Percentiles rank a stretch among this genome's conserved stretches.
phyloP scores from a whole-genome alignment of 805 yeast species.

The Ogataea minuta region DNA sequence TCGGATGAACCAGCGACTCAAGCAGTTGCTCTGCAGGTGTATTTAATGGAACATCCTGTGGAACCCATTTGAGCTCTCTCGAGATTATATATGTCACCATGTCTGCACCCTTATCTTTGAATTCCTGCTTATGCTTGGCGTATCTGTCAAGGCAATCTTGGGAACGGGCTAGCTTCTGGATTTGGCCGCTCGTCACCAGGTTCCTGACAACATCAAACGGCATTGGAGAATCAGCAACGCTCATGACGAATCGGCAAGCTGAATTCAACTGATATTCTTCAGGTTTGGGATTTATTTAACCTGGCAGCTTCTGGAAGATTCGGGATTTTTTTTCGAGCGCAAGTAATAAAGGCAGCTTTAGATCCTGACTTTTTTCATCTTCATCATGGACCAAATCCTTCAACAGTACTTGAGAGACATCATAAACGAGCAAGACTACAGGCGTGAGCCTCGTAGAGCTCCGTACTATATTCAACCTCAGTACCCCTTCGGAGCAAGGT shows the following conservation, averaged over 20 bases:
- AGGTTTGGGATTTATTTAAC: neutral
- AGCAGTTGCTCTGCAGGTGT: slow-evolving; percentile 13
- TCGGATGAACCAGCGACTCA: slow-evolving; percentile 24
- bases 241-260: neutral
- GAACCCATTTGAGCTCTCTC: slow-evolving; percentile 51
- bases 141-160: slow-evolving; percentile 43
- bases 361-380: neutral
- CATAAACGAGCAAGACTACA: slow-evolving; percentile 13
- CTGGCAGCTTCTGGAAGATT: slow-evolving; percentile 11
- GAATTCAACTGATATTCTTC: neutral
- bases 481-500: slow-evolving; percentile 1
- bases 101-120: slow-evolving; percentile 36
- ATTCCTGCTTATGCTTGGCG: slow-evolving; percentile 41
- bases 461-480: slow-evolving; percentile 7
- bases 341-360: neutral
- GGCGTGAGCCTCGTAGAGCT: slow-evolving; percentile 9
- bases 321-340: neutral
- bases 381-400: slow-evolving; percentile 19
- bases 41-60: slow-evolving; percentile 21
- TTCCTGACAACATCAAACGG: slow-evolving; percentile 44
- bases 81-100: slow-evolving; percentile 49
- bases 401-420: slow-evolving; percentile 21
- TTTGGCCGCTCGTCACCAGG: slow-evolving; percentile 40
- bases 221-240: slow-evolving; percentile 35
- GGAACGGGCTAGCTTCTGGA: slow-evolving; percentile 51